phyloP scores from a whole-genome alignment of 306 rosid genomes.

The Castanea sativa region DNA sequence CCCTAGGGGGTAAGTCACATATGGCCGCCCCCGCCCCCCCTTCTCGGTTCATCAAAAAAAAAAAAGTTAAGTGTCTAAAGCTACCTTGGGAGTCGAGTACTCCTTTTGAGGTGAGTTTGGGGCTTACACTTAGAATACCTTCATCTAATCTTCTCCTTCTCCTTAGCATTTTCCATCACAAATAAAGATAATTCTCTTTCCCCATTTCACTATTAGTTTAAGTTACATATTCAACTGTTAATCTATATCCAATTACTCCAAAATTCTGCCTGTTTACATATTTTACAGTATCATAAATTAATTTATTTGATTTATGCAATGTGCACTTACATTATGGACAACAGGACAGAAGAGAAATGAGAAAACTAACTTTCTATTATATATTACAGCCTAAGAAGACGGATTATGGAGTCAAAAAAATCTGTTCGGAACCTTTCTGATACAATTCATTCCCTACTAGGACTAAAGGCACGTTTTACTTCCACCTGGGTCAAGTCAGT shows the following conservation, averaged over 20 bases:
- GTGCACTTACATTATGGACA: neutral
- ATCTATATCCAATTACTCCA: neutral
- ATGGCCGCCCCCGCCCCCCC: no score
- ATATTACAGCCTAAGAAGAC: conserved; percentile 2
- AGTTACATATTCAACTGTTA: no score
- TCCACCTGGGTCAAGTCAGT: conserved; percentile 40
- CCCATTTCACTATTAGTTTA: no score
- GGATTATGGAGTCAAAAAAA: conserved; percentile 31
- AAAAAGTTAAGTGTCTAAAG: no score
- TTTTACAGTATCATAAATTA: neutral
- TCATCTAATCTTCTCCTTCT: no score
- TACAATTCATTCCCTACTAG: conserved; percentile 35
- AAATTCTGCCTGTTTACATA: neutral
- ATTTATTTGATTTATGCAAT: neutral
- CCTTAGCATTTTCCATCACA: no score
- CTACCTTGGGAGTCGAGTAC: no score
- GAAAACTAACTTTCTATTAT: neutral
- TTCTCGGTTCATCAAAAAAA: no score
- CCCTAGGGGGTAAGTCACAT: no score
- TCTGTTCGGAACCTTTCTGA: conserved; percentile 27
- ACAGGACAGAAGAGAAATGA: neutral
- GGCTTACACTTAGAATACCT: no score
- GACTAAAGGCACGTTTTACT: conserved; percentile 32
- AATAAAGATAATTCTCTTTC: no score
- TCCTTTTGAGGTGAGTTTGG: no score